Evolutionary conservation across 129 eudicot genomes (phyloP).

Genomic region (Oenanthe sinensis): DNA sequence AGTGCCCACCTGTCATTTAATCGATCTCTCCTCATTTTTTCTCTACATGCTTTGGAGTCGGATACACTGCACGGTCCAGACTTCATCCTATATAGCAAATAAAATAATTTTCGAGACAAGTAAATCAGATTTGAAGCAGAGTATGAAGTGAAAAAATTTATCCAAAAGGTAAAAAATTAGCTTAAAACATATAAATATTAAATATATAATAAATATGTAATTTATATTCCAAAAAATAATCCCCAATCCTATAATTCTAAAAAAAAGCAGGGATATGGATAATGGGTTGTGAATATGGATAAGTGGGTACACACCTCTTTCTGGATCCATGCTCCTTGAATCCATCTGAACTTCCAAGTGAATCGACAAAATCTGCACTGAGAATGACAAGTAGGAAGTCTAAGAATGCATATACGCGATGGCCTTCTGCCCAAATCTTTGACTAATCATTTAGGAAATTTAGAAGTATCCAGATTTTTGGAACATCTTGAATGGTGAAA

Average conservation of each 20-base stretch:
- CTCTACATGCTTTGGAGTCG: constrained; percentile 67
- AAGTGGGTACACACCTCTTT: constrained; percentile 35
- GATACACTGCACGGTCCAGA: constrained; percentile 36
- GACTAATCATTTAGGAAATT: not conserved
- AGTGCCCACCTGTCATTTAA: constrained; percentile 54
- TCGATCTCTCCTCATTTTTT: constrained; percentile 64
- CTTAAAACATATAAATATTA: not conserved
- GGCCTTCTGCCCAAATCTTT: not conserved
- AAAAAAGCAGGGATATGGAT: not conserved
- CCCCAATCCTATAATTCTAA: not conserved
- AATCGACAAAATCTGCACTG: constrained; percentile 44
- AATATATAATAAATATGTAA: too few species aligned
- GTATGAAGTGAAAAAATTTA: not conserved
- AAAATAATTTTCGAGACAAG: not conserved
- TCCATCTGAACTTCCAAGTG: constrained; percentile 25
- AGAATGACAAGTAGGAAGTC: constrained; percentile 5
- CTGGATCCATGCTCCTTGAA: constrained; percentile 43
- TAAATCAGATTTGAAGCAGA: not conserved
- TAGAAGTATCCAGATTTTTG: not conserved
- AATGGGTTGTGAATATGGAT: not conserved
- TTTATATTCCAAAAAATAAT: not conserved
- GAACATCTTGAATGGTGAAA: not conserved
- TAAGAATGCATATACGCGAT: not conserved
- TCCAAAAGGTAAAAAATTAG: not conserved
- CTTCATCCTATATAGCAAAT: constrained; percentile 31